Conservation (phyloP, 1,139 yeast genomes). For the Kodamaea plutei region DNA sequence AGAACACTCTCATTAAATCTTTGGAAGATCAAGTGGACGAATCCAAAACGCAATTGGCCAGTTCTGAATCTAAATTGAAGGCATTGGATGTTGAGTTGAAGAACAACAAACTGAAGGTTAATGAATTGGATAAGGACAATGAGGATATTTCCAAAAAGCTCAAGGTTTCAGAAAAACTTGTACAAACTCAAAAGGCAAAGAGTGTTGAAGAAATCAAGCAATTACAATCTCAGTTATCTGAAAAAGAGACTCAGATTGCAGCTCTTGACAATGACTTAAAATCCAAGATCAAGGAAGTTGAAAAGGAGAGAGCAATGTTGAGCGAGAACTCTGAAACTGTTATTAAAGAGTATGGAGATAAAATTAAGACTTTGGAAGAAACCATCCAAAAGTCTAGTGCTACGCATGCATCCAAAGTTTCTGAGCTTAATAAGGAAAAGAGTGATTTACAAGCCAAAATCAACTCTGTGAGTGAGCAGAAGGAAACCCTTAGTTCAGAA, state of each 20-base stretch:
- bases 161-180: constrained; percentile 7
- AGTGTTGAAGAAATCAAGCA: constrained; percentile 7
- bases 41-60: neutral
- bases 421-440: constrained; percentile 10
- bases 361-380: constrained; percentile 28
- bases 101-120: neutral
- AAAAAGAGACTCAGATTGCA: constrained; percentile 9
- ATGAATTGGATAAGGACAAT: constrained; percentile 1
- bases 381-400: constrained; percentile 12
- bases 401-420: constrained; percentile 11
- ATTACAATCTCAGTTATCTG: constrained; percentile 7
- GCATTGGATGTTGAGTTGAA: neutral
- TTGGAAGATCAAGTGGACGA: neutral
- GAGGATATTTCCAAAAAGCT: constrained; percentile 6
- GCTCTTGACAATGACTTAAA: constrained; percentile 18
- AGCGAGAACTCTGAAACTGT: constrained; percentile 49
- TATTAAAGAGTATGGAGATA: constrained; percentile 45
- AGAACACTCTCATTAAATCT: neutral
- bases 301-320: constrained; percentile 44
- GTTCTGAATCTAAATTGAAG: constrained; percentile 1
- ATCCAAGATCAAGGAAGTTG: constrained; percentile 41
- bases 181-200: constrained; percentile 7
- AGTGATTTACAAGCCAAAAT: constrained; percentile 6
- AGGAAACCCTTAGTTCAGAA: constrained; percentile 8
- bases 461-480: constrained; percentile 5